phyloP scores from a whole-genome alignment of 495 filamentous ascomycete species.

The Clavariopsis aquatica region DNA sequence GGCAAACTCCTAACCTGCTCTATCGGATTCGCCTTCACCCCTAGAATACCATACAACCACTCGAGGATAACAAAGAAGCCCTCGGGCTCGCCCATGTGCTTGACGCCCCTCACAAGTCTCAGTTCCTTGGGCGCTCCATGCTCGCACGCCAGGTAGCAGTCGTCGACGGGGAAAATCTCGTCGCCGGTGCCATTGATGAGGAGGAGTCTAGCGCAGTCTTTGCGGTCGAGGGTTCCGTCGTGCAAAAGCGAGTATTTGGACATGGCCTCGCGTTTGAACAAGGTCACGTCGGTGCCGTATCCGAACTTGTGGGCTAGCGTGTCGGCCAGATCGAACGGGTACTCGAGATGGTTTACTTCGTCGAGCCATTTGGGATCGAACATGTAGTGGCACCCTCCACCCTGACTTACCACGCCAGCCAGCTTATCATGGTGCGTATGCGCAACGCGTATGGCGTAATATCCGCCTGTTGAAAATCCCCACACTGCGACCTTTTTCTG shows the following conservation, averaged over 20 bases:
- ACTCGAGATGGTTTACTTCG: conserved; percentile 70
- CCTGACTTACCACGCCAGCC: conserved; percentile 66
- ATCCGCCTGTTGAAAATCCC: conserved; percentile 74
- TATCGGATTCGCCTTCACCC: conserved; percentile 41
- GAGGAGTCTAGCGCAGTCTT: conserved; percentile 60
- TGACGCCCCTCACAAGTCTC: conserved; percentile 44
- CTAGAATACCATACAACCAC: conserved; percentile 48
- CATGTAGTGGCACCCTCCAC: conserved; percentile 72
- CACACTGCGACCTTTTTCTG: conserved; percentile 64
- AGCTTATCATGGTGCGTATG: conserved; percentile 66
- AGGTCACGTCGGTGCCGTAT: conserved; percentile 57
- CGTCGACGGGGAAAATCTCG: conserved; percentile 76
- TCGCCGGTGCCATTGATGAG: conserved; percentile 71
- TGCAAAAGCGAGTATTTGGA: conserved; percentile 74
- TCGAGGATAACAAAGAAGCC: conserved; percentile 46
- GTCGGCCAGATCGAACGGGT: conserved; percentile 68
- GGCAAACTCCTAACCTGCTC: conserved; percentile 46
- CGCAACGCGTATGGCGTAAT: conserved; percentile 73
- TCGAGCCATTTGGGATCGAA: conserved; percentile 66
- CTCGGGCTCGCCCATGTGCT: conserved; percentile 52
- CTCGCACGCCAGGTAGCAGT: conserved; percentile 67
- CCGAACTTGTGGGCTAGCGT: conserved; percentile 73
- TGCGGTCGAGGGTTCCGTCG: conserved; percentile 64
- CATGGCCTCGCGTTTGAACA: conserved; percentile 61
- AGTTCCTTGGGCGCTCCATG: conserved; percentile 75